A percentile compares a stretch with the other conserved stretches of the same genome.
phyloP scores from a whole-genome alignment of 2,329 filamentous ascomycete genomes.

The Leptographium radiaticola region DNA sequence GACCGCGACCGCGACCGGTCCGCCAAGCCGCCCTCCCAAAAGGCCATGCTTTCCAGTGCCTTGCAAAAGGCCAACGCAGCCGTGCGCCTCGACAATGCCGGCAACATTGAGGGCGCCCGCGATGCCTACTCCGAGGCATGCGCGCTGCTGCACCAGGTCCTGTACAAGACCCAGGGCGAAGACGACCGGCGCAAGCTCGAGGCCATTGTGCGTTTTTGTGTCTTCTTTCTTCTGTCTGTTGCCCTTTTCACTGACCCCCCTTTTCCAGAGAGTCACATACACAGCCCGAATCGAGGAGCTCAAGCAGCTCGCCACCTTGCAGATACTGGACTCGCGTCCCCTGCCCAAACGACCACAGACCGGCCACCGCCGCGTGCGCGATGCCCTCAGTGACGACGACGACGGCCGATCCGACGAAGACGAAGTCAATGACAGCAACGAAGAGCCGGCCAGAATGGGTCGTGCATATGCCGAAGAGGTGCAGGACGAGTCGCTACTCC shows the following conservation, averaged over 20 bases:
- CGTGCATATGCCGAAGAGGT: slow-evolving; percentile 32
- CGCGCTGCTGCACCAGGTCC: slow-evolving; percentile 72
- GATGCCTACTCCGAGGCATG: slow-evolving; percentile 88
- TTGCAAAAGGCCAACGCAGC: slow-evolving; percentile 92
- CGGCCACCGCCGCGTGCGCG: slow-evolving; percentile 11
- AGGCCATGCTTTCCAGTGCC: slow-evolving; percentile 92
- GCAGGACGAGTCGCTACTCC: slow-evolving; percentile 6
- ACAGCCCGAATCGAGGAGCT: slow-evolving; percentile 81
- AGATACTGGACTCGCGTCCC: slow-evolving; percentile 50
- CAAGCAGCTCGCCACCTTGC: slow-evolving; percentile 51
- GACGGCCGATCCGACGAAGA: slow-evolving; percentile 12
- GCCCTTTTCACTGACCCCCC: background rate
- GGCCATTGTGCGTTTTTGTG: slow-evolving; percentile 60
- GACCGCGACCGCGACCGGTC: slow-evolving; percentile 19
- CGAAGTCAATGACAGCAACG: slow-evolving; percentile 14
- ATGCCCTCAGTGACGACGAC: slow-evolving; percentile 14
- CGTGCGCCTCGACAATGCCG: slow-evolving; percentile 88
- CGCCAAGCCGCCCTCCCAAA: slow-evolving; percentile 55
- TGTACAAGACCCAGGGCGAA: slow-evolving; percentile 68
- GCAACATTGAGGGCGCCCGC: slow-evolving; percentile 85
- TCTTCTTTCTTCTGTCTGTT: background rate
- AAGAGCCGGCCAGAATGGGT: slow-evolving; percentile 30
- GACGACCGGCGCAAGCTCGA: slow-evolving; percentile 86
- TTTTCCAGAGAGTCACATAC: slow-evolving; percentile 67
- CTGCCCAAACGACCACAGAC: slow-evolving; percentile 60